Evolutionary conservation across 176 grass and related monocot species (phyloP).

Genomic region (Cenchrus purpureus): DNA sequence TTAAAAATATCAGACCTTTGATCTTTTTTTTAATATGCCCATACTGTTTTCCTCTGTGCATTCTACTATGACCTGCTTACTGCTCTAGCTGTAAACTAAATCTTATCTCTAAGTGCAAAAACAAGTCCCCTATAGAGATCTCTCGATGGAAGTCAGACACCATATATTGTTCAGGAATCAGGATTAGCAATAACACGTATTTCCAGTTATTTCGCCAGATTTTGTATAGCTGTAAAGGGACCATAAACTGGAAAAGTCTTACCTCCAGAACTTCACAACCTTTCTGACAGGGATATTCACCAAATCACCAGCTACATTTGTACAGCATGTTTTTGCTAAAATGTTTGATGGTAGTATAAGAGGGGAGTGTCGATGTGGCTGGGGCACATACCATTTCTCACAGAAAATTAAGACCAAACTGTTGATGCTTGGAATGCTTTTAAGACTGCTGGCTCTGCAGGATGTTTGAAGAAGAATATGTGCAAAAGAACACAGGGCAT

Average conservation of each 20-base stretch:
- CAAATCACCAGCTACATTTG: neutral
- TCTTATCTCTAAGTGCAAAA: neutral
- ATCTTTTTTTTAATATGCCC: neutral
- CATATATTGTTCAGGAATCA: neutral
- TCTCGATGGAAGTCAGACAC: neutral
- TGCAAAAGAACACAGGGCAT: neutral
- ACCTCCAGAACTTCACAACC: neutral
- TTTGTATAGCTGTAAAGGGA: neutral
- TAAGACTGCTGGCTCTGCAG: neutral
- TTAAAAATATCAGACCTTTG: constrained; percentile 1
- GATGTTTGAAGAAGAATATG: neutral
- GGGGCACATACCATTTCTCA: too few species aligned
- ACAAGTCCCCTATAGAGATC: neutral
- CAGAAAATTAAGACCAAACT: neutral
- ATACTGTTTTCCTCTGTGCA: too few species aligned
- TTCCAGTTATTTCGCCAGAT: neutral
- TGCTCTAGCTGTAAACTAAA: neutral
- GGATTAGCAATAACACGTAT: neutral
- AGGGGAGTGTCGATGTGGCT: too few species aligned
- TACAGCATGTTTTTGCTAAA: neutral
- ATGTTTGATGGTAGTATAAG: neutral
- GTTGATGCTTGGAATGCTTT: neutral
- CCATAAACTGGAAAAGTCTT: neutral
- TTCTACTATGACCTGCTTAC: too few species aligned
- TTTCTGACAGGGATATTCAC: neutral